Conservation (phyloP, 2,329 filamentous ascomycete genomes). For the Penicillium capsulatum region DNA sequence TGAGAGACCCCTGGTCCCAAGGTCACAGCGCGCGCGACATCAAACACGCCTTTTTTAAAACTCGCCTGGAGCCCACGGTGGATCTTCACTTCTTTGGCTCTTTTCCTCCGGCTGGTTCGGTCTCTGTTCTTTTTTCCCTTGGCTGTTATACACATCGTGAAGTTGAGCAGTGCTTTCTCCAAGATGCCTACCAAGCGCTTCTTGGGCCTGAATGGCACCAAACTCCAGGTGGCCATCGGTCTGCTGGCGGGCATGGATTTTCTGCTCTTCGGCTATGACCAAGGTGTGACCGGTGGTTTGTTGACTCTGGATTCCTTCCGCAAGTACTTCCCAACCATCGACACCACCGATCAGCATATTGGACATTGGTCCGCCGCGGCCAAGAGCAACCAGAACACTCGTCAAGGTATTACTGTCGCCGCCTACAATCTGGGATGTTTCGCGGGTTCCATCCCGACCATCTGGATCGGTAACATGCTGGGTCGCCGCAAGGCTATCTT, state of each 20-base stretch:
- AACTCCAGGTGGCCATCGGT: constrained; percentile 43
- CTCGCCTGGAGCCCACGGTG: constrained; percentile 8
- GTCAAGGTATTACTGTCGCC: constrained; percentile 35
- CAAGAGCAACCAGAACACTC: constrained; percentile 31
- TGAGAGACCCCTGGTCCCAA: constrained; percentile 6
- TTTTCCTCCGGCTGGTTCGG: not conserved
- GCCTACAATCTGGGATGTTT: constrained; percentile 46
- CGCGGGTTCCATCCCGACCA: constrained; percentile 45
- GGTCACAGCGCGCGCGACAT: constrained; percentile 3
- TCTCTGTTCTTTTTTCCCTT: not conserved
- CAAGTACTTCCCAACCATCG: constrained; percentile 41
- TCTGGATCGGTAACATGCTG: constrained; percentile 47
- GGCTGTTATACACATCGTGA: not conserved
- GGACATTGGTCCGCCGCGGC: constrained; percentile 12
- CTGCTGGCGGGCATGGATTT: constrained; percentile 44
- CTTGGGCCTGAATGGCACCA: constrained; percentile 41
- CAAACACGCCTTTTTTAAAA: constrained; percentile 17
- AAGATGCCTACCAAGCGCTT: constrained; percentile 29
- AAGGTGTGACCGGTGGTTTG: constrained; percentile 45
- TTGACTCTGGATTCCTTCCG: constrained; percentile 42
- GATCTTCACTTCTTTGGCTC: not conserved
- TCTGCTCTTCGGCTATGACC: constrained; percentile 39
- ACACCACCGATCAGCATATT: constrained; percentile 22
- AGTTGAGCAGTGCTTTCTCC: not conserved
- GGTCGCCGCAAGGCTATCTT: constrained; percentile 49